Evolutionary conservation across 2,329 filamentous ascomycete genomes (phyloP).

Genomic region (Fusarium floridanum): DNA sequence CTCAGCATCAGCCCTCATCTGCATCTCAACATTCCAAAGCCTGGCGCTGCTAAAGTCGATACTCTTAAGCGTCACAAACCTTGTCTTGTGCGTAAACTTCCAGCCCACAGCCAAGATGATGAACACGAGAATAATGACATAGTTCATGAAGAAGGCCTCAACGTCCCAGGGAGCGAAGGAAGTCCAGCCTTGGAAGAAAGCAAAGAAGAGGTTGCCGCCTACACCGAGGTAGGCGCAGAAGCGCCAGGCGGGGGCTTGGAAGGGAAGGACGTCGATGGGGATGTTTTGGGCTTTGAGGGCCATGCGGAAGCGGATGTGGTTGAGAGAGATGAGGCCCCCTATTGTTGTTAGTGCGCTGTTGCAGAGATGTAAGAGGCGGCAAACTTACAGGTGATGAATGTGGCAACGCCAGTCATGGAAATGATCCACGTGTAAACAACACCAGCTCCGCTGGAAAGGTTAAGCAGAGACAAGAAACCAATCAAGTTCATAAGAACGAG

Average conservation of each 20-base stretch:
- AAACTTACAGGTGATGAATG: background rate
- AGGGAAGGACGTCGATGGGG: slow-evolving; percentile 10
- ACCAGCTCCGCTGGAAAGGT: background rate
- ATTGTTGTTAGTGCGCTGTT: fast-evolving
- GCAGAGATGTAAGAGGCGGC: background rate
- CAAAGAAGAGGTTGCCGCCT: background rate
- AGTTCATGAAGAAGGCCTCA: background rate
- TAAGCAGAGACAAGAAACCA: background rate
- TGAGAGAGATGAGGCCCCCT: slow-evolving; percentile 14
- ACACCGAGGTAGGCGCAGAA: background rate
- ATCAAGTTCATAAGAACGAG: background rate
- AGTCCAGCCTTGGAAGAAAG: background rate
- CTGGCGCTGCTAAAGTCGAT: background rate
- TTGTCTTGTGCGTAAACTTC: slow-evolving; percentile 1
- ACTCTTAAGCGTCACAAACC: background rate
- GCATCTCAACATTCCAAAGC: slow-evolving; percentile 1
- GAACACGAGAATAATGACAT: background rate
- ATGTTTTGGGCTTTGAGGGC: slow-evolving; percentile 20
- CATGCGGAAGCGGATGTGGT: slow-evolving; percentile 18
- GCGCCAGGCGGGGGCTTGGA: slow-evolving; percentile 11
- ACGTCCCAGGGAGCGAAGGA: background rate
- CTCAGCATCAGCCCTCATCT: background rate
- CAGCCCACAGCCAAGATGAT: background rate
- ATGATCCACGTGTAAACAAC: background rate
- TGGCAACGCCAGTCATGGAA: background rate